Evolutionary conservation across 805 yeast species (phyloP).

Genomic region (Clavispora vitiphila): DNA sequence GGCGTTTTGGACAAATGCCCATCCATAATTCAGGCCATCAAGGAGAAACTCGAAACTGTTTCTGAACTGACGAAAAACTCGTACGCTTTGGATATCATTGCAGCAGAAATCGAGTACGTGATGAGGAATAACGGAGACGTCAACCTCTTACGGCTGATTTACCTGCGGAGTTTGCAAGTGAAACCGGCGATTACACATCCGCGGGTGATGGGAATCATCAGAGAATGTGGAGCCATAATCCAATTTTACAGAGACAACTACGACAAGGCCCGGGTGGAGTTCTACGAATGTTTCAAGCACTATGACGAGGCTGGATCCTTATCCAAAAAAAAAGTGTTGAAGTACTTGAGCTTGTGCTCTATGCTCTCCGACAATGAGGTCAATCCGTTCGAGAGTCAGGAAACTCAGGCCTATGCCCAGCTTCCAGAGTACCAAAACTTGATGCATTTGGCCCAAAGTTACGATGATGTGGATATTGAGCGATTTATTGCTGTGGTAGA

Average conservation of each 20-base stretch:
- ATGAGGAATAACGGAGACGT: conserved; percentile 29
- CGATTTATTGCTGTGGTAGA: conserved; percentile 14
- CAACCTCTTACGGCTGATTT: conserved; percentile 41
- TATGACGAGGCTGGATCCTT: conserved; percentile 42
- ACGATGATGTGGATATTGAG: conserved; percentile 25
- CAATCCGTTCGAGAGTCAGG: conserved; percentile 70
- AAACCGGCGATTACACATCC: conserved; percentile 73
- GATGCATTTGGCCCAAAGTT: conserved; percentile 24
- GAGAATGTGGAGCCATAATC: conserved; percentile 72
- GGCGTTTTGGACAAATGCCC: conserved; percentile 30
- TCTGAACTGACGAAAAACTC: conserved; percentile 44
- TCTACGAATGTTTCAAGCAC: conserved; percentile 42
- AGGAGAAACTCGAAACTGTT: conserved; percentile 30
- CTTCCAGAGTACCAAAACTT: conserved; percentile 20
- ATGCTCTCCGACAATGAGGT: conserved; percentile 60
- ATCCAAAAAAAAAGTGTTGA: conserved; percentile 51
- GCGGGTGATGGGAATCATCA: conserved; percentile 63
- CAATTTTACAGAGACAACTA: conserved; percentile 57
- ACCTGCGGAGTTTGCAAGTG: conserved; percentile 38
- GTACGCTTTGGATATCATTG: conserved; percentile 57
- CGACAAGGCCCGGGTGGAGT: conserved; percentile 59
- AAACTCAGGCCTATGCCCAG: conserved; percentile 50
- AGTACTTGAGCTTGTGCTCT: conserved; percentile 57
- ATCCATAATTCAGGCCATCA: conserved; percentile 30
- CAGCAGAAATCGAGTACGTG: conserved; percentile 56